Base-by-base conservation (phyloP, 2,329 filamentous ascomycete species). In the Blumeriella jaapii region DNA sequence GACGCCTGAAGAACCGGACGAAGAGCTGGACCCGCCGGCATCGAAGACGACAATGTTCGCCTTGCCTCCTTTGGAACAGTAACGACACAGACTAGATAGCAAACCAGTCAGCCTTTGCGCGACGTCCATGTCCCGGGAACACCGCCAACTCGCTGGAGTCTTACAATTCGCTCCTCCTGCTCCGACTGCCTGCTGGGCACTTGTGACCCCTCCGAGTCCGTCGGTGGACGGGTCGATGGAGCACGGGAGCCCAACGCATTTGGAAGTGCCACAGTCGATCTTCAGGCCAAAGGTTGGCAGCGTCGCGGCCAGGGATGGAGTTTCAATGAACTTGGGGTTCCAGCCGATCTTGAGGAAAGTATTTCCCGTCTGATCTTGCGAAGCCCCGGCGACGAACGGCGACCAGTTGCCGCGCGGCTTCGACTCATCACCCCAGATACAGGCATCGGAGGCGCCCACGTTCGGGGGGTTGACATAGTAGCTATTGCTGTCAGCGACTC, bases 381-480 rank as follows among this genome's bases (percentile, higher is more conserved):
- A 87, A 38, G 79, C 77, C 39, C 82, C 82, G 10, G 78, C 77
- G 44, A 86, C 81, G 52, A 77, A 89, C 2, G 80, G 75, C 32
- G 71, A 65, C 82, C 82, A 87, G 62, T 87, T 87, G 31, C 82
- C 82, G 47, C 74, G 58, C 1, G 78, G 67, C 44, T 75, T 64
- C 25, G 62, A 61, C 6, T 64, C 64, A 28, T 69, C 69, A 39
- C 82, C 80, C 82, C 82, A 87, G 38, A 78, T 59, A 55, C 82
- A 89, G 32, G 71, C 81, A 31, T 74, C 67, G 4, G 63, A 61
- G 5, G 68, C 61, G 17, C 54, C 50, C 29, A 73, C 64, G 41
- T 82, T 82, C 20, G 82, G 82, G 18, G 78, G 69, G 60, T 87
- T 87, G 61, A 87, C 72, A 53, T 87, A 87, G 59, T 71, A 86